Conservation (phyloP, 352 stramenopile species). For the Pythium angustatum region DNA sequence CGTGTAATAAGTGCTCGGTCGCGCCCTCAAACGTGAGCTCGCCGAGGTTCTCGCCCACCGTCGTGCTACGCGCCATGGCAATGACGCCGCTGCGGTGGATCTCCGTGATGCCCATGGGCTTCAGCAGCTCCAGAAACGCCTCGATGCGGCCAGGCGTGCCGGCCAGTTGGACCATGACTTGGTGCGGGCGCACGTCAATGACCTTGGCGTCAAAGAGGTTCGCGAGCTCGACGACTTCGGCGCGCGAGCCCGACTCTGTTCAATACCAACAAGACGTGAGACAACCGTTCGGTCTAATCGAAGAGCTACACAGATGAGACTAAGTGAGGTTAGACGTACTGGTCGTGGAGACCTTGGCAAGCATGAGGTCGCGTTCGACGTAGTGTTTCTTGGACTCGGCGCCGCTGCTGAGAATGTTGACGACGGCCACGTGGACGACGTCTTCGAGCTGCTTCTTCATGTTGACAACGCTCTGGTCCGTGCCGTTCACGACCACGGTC, state of each 20-base stretch:
- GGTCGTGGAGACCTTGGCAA: conserved; percentile 81
- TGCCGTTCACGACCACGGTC: conserved; percentile 85
- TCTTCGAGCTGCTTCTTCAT: conserved; percentile 90
- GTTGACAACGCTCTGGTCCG: conserved; percentile 77
- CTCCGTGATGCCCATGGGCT: conserved; percentile 80
- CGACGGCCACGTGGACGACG: conserved; percentile 84
- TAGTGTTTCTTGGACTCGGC: conserved; percentile 72
- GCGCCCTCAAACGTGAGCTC: conserved; percentile 74
- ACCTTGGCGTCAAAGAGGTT: conserved; percentile 88
- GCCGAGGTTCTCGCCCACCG: conserved; percentile 60
- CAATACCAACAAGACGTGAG: no score
- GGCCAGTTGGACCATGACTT: conserved; percentile 83
- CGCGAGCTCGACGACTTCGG: conserved; percentile 78
- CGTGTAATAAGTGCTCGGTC: conserved; percentile 68
- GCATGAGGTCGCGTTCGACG: conserved; percentile 86
- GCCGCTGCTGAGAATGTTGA: conserved; percentile 83
- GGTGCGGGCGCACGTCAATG: conserved; percentile 80
- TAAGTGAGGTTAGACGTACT: conserved; percentile 37
- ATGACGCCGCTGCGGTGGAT: conserved; percentile 87
- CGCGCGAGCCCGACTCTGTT: conserved; percentile 60
- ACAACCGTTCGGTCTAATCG: no score
- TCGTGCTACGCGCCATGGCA: conserved; percentile 77
- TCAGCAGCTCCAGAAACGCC: conserved; percentile 80
- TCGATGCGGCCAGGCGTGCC: conserved; percentile 78
- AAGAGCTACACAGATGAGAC: no score